phyloP scores from a whole-genome alignment of 1,139 yeast genomes.

The Candida pseudocylindracea region DNA sequence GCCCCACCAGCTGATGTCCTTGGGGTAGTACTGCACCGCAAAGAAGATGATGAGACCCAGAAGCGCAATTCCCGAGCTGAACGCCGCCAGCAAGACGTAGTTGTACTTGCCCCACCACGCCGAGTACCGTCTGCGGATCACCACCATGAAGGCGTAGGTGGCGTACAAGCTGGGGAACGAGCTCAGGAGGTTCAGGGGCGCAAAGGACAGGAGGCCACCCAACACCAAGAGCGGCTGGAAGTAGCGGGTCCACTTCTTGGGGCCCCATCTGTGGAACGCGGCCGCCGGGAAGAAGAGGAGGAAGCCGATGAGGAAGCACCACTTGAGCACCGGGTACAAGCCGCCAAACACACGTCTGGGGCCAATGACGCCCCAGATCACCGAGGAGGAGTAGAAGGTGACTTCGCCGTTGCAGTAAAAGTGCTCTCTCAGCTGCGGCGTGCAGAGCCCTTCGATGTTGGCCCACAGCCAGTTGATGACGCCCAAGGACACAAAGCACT shows the following conservation, averaged over 20 bases:
- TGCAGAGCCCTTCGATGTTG: slow-evolving; percentile 24
- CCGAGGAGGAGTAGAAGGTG: slow-evolving; percentile 28
- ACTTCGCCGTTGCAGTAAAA: slow-evolving; percentile 25
- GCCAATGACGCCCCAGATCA: slow-evolving; percentile 29
- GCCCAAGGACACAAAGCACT: slow-evolving; percentile 25
- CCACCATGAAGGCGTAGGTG: slow-evolving; percentile 4
- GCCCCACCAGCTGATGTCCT: slow-evolving; percentile 4
- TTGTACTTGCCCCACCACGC: slow-evolving; percentile 6
- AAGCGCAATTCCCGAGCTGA: slow-evolving; percentile 5
- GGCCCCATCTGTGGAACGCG: slow-evolving; percentile 3
- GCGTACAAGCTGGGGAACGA: slow-evolving; percentile 4
- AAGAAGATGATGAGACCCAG: slow-evolving; percentile 4
- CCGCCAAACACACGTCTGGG: slow-evolving; percentile 5
- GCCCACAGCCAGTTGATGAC: slow-evolving; percentile 24
- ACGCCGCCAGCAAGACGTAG: slow-evolving; percentile 4
- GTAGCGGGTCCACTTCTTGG: slow-evolving; percentile 2
- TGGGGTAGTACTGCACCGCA: slow-evolving; percentile 3
- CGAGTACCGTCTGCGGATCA: slow-evolving; percentile 3
- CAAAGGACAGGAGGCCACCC: slow-evolving; percentile 4
- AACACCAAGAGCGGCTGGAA: slow-evolving; percentile 4
- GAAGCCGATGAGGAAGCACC: slow-evolving; percentile 4
- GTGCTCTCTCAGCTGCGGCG: slow-evolving; percentile 13
- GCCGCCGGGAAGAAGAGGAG: slow-evolving; percentile 3
- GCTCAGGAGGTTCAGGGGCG: slow-evolving; percentile 4
- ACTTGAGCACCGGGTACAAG: slow-evolving; percentile 4